phyloP scores from a whole-genome alignment of 1,139 yeast species.

The Suhomyces taliae region DNA sequence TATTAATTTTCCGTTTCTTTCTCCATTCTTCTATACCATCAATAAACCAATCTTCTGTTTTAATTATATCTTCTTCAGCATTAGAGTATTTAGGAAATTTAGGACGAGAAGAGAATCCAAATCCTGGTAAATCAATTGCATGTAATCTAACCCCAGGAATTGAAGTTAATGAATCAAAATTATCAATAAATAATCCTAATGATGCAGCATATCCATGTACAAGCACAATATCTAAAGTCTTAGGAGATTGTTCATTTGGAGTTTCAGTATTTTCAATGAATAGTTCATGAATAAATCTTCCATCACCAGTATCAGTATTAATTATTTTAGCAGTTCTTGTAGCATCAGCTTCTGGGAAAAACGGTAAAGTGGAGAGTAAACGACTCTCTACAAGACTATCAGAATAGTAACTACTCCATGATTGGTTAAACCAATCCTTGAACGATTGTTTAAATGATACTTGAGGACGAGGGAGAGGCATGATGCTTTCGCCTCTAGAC shows the following conservation, averaged over 20 bases:
- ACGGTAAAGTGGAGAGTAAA: slow-evolving; percentile 52
- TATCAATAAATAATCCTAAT: slow-evolving; percentile 44
- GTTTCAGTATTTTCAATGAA: slow-evolving; percentile 38
- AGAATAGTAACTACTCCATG: slow-evolving; percentile 19
- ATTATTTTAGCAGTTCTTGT: slow-evolving; percentile 47
- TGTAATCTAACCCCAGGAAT: slow-evolving; percentile 46
- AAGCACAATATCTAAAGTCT: slow-evolving; percentile 35
- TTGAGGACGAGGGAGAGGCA: background rate
- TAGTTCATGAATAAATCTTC: slow-evolving; percentile 57
- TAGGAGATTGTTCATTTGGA: slow-evolving; percentile 11
- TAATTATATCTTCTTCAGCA: slow-evolving; percentile 32
- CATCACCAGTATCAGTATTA: slow-evolving; percentile 36
- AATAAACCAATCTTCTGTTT: slow-evolving; percentile 72
- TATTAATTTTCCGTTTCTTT: slow-evolving; percentile 48
- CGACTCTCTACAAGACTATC: slow-evolving; percentile 33
- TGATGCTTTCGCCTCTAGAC: background rate
- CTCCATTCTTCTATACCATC: slow-evolving; percentile 91
- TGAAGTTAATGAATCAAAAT: slow-evolving; percentile 38
- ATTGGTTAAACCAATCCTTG: slow-evolving; percentile 41
- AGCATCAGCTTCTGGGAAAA: slow-evolving; percentile 57
- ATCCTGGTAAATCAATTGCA: slow-evolving; percentile 47
- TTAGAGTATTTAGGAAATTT: slow-evolving; percentile 34
- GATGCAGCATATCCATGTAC: slow-evolving; percentile 52
- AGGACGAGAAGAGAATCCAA: slow-evolving; percentile 47
- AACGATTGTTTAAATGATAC: slow-evolving; percentile 33